phyloP scores from a whole-genome alignment of 805 yeast genomes.

The Saturnispora silvae region DNA sequence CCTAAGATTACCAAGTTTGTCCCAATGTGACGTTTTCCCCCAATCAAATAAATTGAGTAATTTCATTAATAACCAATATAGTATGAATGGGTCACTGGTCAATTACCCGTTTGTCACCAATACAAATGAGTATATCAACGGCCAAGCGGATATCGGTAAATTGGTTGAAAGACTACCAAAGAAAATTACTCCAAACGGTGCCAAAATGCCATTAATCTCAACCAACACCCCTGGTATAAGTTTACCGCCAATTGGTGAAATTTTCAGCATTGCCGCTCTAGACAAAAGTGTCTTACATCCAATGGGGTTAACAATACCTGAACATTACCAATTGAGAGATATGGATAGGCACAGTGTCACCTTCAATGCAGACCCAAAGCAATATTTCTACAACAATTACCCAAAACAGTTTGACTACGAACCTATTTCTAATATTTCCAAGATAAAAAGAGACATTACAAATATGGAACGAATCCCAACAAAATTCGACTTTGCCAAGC shows the following conservation, averaged over 20 bases:
- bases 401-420: slow-evolving; percentile 1
- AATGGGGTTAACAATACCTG: slow-evolving; percentile 10
- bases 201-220: slow-evolving; percentile 3
- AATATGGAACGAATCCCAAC: too few species aligned
- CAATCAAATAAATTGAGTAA: slow-evolving; percentile 15
- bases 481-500: too few species aligned
- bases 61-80: slow-evolving; percentile 19
- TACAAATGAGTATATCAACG: too few species aligned
- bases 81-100: slow-evolving; percentile 19
- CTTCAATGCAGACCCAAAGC: slow-evolving; percentile 7
- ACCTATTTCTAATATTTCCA: neutral
- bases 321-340: slow-evolving; percentile 8
- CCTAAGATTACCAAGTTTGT: slow-evolving; percentile 3
- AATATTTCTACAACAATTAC: slow-evolving; percentile 4
- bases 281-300: slow-evolving; percentile 16
- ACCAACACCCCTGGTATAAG: slow-evolving; percentile 10
- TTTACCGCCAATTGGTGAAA: slow-evolving; percentile 17
- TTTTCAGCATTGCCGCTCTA: slow-evolving; percentile 11
- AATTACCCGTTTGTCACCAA: slow-evolving; percentile 47
- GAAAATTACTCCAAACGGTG: neutral
- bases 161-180: neutral
- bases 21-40: slow-evolving; percentile 9
- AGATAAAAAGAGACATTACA: too few species aligned
- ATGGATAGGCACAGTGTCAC: slow-evolving; percentile 5
- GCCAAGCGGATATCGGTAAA: slow-evolving; percentile 16